These are phyloP conservation scores for Pontederia paniculata DNA, from an alignment of 176 grass and related monocot species.

Conservation along the genomic window DNA sequence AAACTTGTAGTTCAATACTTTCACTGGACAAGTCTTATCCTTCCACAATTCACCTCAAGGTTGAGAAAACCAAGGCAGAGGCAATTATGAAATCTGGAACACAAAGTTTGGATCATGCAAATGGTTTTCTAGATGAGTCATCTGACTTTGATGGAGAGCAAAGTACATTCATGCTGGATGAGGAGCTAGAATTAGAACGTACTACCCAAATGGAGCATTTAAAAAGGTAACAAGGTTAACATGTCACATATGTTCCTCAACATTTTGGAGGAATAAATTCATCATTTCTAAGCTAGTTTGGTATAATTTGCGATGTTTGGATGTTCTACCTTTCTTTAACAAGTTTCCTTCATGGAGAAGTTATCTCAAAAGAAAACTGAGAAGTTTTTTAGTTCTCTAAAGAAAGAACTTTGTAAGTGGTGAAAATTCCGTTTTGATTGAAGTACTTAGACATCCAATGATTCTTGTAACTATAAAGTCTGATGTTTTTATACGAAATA, in stretches of 20 bases:
- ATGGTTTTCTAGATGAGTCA: slow-evolving; percentile 21
- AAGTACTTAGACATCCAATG: too few relatives aligned
- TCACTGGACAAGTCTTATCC: slow-evolving; percentile 19
- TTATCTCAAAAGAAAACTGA: too few relatives aligned
- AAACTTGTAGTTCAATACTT: slow-evolving; percentile 17
- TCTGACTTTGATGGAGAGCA: slow-evolving; percentile 39
- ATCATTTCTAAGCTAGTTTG: too few relatives aligned
- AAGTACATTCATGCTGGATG: slow-evolving; percentile 83
- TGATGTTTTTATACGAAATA: too few relatives aligned
- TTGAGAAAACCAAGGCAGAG: slow-evolving; percentile 25
- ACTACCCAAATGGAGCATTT: slow-evolving; percentile 22
- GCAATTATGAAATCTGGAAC: slow-evolving; percentile 23
- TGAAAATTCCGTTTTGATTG: too few relatives aligned
- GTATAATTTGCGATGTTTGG: too few relatives aligned
- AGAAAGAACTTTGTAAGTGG: too few relatives aligned
- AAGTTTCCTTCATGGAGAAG: too few relatives aligned
- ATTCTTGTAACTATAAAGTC: too few relatives aligned
- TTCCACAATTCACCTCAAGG: slow-evolving; percentile 23
- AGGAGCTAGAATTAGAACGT: slow-evolving; percentile 64
- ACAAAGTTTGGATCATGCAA: slow-evolving; percentile 24
- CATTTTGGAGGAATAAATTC: too few relatives aligned
- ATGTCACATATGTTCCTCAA: background rate
- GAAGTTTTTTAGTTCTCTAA: too few relatives aligned
- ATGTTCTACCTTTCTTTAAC: too few relatives aligned
- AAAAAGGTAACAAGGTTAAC: slow-evolving; percentile 34